These are phyloP conservation scores for Populus pruinosa DNA, from an alignment of 345 rosid genomes.

Conservation along the genomic window DNA sequence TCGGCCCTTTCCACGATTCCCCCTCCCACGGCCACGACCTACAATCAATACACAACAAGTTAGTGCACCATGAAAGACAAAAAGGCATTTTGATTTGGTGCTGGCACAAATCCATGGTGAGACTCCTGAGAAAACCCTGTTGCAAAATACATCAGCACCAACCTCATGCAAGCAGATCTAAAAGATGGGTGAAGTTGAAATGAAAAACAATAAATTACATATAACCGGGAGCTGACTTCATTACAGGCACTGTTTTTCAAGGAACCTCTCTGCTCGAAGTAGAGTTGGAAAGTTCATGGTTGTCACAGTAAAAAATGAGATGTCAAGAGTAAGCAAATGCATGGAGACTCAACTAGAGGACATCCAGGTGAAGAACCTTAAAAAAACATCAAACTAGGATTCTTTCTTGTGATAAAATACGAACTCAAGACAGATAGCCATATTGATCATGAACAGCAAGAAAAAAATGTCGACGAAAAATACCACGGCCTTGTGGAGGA, in stretches of 20 bases:
- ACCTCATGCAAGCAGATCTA: no score
- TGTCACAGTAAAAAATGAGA: neutral
- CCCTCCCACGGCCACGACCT: constrained; percentile 26
- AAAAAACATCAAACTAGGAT: neutral
- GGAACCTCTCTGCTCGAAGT: neutral
- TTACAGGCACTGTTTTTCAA: neutral
- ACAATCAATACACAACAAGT: neutral
- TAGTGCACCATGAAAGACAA: neutral
- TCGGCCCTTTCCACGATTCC: constrained; percentile 68
- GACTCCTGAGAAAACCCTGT: neutral
- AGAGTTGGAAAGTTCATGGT: neutral
- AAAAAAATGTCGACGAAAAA: neutral
- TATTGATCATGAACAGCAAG: neutral
- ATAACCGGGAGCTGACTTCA: no score
- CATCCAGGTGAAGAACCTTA: neutral
- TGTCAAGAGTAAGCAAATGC: neutral
- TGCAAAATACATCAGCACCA: neutral
- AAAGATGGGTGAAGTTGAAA: no score
- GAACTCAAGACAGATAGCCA: neutral
- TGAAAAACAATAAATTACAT: no score
- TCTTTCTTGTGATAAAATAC: neutral
- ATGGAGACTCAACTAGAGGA: neutral
- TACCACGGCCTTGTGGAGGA: constrained; percentile 25
- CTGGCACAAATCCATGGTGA: neutral
- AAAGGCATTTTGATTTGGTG: neutral